These are phyloP conservation scores for Cordyceps militaris DNA, from an alignment of 2,329 filamentous ascomycete species.

Conservation along the genomic window DNA sequence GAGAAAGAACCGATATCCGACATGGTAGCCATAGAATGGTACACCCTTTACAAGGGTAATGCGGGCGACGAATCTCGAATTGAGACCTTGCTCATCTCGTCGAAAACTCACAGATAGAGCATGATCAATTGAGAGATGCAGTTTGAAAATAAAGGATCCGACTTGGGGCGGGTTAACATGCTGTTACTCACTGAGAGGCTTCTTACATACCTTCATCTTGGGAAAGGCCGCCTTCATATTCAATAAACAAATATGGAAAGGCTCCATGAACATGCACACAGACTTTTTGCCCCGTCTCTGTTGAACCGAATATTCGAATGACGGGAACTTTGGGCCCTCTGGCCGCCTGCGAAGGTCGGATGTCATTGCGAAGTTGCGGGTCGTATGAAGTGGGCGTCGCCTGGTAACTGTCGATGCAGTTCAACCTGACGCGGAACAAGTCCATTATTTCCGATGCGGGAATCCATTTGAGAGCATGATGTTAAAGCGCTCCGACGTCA, in stretches of 20 bases:
- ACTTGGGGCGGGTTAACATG: slow-evolving; percentile 40
- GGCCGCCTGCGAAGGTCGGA: slow-evolving; percentile 49
- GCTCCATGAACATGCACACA: slow-evolving; percentile 94
- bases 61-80: slow-evolving; percentile 71
- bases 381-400: slow-evolving; percentile 71
- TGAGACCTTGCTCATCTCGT: slow-evolving; percentile 62
- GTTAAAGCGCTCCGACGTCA: not conserved
- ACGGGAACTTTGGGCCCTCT: slow-evolving; percentile 73
- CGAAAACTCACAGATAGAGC: slow-evolving; percentile 81
- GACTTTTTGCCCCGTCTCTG: slow-evolving; percentile 90
- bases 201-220: slow-evolving; percentile 55
- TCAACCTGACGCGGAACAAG: slow-evolving; percentile 81
- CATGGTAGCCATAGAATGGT: slow-evolving; percentile 92
- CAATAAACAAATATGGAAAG: slow-evolving; percentile 91
- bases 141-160: slow-evolving; percentile 63
- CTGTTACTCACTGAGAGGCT: not conserved
- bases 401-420: slow-evolving; percentile 95
- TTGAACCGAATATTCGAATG: slow-evolving; percentile 84
- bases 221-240: slow-evolving; percentile 66
- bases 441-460: slow-evolving; percentile 36
- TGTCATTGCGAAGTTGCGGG: slow-evolving; percentile 63
- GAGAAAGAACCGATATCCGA: slow-evolving; percentile 83
- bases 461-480: slow-evolving; percentile 17
- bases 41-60: slow-evolving; percentile 88
- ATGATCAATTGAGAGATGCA: slow-evolving; percentile 86